These are phyloP conservation scores for Tolypocladium amazonense DNA, from an alignment of 2,329 filamentous ascomycete species.

Conservation along the genomic window DNA sequence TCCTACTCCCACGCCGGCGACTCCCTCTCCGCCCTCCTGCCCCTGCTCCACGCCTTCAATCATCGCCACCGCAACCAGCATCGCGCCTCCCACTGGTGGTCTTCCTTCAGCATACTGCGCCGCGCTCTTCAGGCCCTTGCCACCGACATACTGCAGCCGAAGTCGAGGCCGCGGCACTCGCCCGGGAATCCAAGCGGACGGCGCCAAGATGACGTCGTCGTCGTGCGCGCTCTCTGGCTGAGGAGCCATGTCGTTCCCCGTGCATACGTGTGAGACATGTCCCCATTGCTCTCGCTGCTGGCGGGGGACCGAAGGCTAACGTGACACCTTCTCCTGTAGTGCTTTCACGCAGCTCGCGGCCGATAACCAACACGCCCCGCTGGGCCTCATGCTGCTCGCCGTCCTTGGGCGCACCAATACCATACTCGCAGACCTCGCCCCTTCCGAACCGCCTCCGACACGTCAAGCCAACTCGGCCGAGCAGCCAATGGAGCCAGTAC, in stretches of 20 bases:
- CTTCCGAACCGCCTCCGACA: slow-evolving; percentile 1
- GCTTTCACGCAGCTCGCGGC: slow-evolving; percentile 60
- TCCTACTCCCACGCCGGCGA: slow-evolving; percentile 9
- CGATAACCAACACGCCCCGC: slow-evolving; percentile 60
- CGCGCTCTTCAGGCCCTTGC: slow-evolving; percentile 49
- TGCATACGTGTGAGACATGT: slow-evolving; percentile 23
- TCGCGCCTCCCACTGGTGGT: slow-evolving; percentile 70
- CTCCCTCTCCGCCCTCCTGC: slow-evolving; percentile 27
- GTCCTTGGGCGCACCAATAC: slow-evolving; percentile 48
- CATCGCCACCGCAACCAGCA: slow-evolving; percentile 92
- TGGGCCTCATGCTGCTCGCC: slow-evolving; percentile 60
- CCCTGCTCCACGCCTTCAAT: slow-evolving; percentile 61
- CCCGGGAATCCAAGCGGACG: background rate
- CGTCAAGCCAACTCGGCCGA: background rate
- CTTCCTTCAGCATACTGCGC: slow-evolving; percentile 59
- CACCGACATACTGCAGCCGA: slow-evolving; percentile 8
- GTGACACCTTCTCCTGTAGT: slow-evolving; percentile 18
- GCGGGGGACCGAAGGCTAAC: background rate
- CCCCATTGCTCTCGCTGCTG: background rate
- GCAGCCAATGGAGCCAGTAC: background rate
- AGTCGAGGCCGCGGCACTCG: background rate
- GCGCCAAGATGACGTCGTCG: slow-evolving; percentile 3
- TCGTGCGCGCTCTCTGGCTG: slow-evolving; percentile 17
- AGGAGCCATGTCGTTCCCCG: slow-evolving; percentile 18
- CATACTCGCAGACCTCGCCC: slow-evolving; percentile 26